These are phyloP conservation scores for Neurospora africana DNA, from an alignment of 495 filamentous ascomycete genomes.

Conservation along the genomic window DNA sequence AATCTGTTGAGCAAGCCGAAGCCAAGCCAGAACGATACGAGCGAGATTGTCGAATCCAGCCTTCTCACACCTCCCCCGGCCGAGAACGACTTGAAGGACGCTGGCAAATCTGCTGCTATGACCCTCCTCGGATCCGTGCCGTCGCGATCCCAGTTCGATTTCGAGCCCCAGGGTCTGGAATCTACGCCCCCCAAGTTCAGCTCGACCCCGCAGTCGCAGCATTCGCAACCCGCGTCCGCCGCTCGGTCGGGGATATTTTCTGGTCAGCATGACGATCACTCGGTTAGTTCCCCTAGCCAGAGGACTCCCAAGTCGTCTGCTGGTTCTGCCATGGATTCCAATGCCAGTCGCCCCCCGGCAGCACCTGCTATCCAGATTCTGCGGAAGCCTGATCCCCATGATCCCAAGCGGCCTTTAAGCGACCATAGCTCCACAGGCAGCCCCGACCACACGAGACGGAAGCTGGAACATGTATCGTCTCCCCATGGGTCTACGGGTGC, in stretches of 20 bases:
- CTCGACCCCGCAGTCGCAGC: slow-evolving; percentile 30
- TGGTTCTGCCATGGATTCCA: background rate
- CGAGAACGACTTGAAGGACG: slow-evolving; percentile 16
- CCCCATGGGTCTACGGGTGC: slow-evolving; percentile 12
- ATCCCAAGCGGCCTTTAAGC: slow-evolving; percentile 29
- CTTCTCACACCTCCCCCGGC: slow-evolving; percentile 29
- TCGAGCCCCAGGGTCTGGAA: slow-evolving; percentile 23
- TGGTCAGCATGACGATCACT: slow-evolving; percentile 16
- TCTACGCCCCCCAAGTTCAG: slow-evolving; percentile 28
- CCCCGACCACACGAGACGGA: slow-evolving; percentile 33
- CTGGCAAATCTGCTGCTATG: slow-evolving; percentile 14
- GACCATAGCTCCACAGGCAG: slow-evolving; percentile 28
- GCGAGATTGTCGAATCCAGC: slow-evolving; percentile 30
- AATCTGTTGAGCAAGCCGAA: slow-evolving; percentile 44
- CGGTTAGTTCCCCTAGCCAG: slow-evolving; percentile 24
- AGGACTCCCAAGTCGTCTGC: slow-evolving; percentile 30
- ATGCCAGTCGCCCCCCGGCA: slow-evolving; percentile 15
- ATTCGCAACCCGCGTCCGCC: slow-evolving; percentile 22
- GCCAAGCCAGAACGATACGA: slow-evolving; percentile 37
- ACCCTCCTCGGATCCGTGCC: slow-evolving; percentile 18
- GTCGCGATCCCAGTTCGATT: slow-evolving; percentile 26
- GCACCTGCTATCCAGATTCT: slow-evolving; percentile 24
- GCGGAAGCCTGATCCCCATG: slow-evolving; percentile 27
- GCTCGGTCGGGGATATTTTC: slow-evolving; percentile 13
- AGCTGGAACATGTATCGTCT: slow-evolving; percentile 33